A percentile compares a stretch with the other conserved stretches of the same genome.
Conservation (phyloP, 2,329 filamentous ascomycete genomes). For the Huntiella savannae region DNA sequence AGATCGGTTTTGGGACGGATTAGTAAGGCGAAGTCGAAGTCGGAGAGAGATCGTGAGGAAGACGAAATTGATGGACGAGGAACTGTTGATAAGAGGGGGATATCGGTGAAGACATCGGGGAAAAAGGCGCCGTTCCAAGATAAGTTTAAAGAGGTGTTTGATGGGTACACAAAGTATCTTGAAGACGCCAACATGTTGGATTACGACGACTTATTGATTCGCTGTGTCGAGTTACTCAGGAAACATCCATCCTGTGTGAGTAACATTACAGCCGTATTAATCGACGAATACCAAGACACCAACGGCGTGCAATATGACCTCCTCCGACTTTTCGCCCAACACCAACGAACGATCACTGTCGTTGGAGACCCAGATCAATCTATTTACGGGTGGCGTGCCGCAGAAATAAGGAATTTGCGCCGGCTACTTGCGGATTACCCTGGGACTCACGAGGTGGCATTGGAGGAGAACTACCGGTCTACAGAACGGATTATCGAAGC, state of each 20-base stretch:
- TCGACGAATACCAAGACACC: slow-evolving; percentile 96
- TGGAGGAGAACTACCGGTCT: slow-evolving; percentile 91
- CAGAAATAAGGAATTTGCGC: slow-evolving; percentile 74
- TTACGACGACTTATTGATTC: slow-evolving; percentile 79
- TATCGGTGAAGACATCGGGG: slow-evolving; percentile 16
- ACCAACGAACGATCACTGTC: slow-evolving; percentile 61
- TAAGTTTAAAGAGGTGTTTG: slow-evolving; percentile 49
- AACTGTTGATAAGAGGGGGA: slow-evolving; percentile 5
- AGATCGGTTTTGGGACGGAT: slow-evolving; percentile 57
- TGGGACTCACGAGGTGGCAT: slow-evolving; percentile 59
- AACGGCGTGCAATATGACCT: slow-evolving; percentile 89
- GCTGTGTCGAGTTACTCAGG: slow-evolving; percentile 61
- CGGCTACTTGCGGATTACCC: slow-evolving; percentile 61
- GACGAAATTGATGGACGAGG: slow-evolving; percentile 1
- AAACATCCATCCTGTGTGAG: slow-evolving; percentile 61
- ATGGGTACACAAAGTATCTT: slow-evolving; percentile 61
- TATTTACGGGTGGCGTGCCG: slow-evolving; percentile 89
- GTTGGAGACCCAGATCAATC: slow-evolving; percentile 96
- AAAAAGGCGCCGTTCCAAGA: slow-evolving; percentile 21
- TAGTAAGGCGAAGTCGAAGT: slow-evolving; percentile 42
- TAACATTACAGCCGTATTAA: slow-evolving; percentile 77
- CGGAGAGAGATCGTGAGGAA: slow-evolving; percentile 1
- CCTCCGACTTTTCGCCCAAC: slow-evolving; percentile 70
- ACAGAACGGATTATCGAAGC: slow-evolving; percentile 66
- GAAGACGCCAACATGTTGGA: slow-evolving; percentile 66